Evolutionary conservation across 1,284 basidiomycete genomes (phyloP).

Genomic region (Cystobasidium sp.): DNA sequence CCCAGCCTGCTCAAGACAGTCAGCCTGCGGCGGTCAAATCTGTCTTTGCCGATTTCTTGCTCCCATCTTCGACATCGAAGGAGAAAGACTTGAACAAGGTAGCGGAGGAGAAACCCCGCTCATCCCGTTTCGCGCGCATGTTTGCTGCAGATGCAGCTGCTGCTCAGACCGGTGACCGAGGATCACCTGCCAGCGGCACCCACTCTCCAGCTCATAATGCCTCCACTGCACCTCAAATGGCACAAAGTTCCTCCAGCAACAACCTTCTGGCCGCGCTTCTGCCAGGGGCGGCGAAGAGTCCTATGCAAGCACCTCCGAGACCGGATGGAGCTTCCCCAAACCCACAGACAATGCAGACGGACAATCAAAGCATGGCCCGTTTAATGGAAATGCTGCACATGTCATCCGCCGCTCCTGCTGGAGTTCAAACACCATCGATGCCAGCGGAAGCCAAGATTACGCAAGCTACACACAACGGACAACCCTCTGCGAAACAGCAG

Average conservation of each 20-base stretch:
- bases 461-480: not conserved
- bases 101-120: slow-evolving; percentile 34
- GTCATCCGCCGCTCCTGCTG: slow-evolving; percentile 17
- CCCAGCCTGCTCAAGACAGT: not conserved
- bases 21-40: slow-evolving; percentile 25
- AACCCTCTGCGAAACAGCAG: not conserved
- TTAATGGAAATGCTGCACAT: slow-evolving; percentile 45
- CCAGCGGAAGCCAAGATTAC: not conserved
- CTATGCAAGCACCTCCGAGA: not conserved
- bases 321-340: not conserved
- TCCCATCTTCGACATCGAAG: slow-evolving; percentile 16
- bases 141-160: slow-evolving; percentile 22
- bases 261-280: slow-evolving; percentile 10
- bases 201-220: not conserved
- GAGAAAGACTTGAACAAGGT: slow-evolving; percentile 13
- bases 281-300: not conserved
- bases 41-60: slow-evolving; percentile 43
- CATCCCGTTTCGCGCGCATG: slow-evolving; percentile 35
- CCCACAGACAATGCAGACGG: slow-evolving; percentile 15
- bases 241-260: slow-evolving; percentile 20
- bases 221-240: not conserved
- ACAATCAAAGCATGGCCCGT: slow-evolving; percentile 37
- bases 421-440: not conserved
- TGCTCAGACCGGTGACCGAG: not conserved
- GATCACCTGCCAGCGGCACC: not conserved